Conservation (phyloP, 805 yeast genomes). For the Wickerhamomyces hampshirensis region DNA sequence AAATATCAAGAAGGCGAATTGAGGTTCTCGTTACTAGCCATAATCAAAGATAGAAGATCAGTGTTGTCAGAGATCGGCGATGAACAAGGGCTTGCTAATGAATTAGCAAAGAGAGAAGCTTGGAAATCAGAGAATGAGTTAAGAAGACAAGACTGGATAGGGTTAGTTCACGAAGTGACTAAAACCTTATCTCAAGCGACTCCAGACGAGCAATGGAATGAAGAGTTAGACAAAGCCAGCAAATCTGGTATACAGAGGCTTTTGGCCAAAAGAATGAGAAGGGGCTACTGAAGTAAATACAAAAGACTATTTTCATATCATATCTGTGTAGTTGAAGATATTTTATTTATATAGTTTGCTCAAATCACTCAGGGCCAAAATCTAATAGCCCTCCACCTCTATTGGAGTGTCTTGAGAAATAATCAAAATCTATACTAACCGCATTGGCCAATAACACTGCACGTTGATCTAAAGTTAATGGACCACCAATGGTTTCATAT, state of each 20-base stretch:
- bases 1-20: slow-evolving; percentile 43
- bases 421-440: slow-evolving; percentile 90
- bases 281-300: background rate
- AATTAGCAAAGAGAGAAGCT: slow-evolving; percentile 40
- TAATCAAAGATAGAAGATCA: slow-evolving; percentile 46
- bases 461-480: slow-evolving; percentile 70
- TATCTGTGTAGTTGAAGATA: too few species aligned
- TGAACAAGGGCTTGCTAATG: slow-evolving; percentile 31
- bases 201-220: slow-evolving; percentile 36
- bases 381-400: slow-evolving; percentile 34
- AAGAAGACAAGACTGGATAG: slow-evolving; percentile 50
- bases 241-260: background rate
- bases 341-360: too few species aligned
- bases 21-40: slow-evolving; percentile 51
- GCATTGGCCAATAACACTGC: slow-evolving; percentile 86
- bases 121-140: slow-evolving; percentile 54
- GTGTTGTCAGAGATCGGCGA: slow-evolving; percentile 36
- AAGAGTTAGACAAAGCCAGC: slow-evolving; percentile 13
- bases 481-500: slow-evolving; percentile 45
- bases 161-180: slow-evolving; percentile 42
- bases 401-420: slow-evolving; percentile 84
- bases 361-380: slow-evolving; percentile 13
- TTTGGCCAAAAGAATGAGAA: background rate
- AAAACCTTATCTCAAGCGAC: slow-evolving; percentile 34
- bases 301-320: too few species aligned